Percentiles rank a stretch among this genome's conserved stretches.
Evolutionary conservation across 495 filamentous ascomycete genomes (phyloP).

Genomic region (Chaetomidium leptoderma): DNA sequence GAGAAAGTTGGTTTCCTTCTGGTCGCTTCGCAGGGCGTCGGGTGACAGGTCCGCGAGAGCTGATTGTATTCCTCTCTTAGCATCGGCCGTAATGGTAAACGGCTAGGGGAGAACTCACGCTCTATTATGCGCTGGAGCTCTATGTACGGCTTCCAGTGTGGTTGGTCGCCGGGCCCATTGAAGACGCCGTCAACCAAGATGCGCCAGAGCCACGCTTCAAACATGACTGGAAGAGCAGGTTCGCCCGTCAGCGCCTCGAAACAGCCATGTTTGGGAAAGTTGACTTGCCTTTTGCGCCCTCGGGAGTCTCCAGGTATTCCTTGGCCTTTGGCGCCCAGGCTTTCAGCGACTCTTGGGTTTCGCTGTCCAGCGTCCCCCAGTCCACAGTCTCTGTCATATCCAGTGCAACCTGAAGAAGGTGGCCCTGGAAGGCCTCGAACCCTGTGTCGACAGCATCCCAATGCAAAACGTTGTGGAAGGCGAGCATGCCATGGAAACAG

Average conservation of each 20-base stretch:
- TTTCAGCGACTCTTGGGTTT: neutral
- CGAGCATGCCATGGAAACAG: too few relatives aligned
- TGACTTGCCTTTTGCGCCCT: neutral
- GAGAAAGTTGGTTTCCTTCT: neutral
- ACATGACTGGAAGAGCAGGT: neutral
- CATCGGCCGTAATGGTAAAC: neutral
- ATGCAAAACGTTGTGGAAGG: too few relatives aligned
- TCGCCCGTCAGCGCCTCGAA: neutral
- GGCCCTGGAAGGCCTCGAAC: too few relatives aligned
- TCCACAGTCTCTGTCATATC: neutral
- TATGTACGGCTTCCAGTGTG: neutral
- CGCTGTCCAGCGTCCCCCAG: neutral
- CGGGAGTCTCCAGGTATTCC: neutral
- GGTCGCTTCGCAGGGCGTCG: neutral
- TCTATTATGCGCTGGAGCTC: neutral
- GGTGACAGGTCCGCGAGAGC: too few relatives aligned
- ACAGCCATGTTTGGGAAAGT: neutral
- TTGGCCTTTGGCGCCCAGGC: neutral
- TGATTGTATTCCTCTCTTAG: too few relatives aligned
- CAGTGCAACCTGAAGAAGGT: too few relatives aligned
- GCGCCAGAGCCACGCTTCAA: neutral
- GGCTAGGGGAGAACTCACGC: neutral
- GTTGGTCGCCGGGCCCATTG: neutral
- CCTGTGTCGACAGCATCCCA: too few relatives aligned
- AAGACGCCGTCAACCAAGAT: neutral